These are phyloP conservation scores for Babesia microti DNA, from an alignment of 169 alveolate genomes.

Conservation along the genomic window DNA sequence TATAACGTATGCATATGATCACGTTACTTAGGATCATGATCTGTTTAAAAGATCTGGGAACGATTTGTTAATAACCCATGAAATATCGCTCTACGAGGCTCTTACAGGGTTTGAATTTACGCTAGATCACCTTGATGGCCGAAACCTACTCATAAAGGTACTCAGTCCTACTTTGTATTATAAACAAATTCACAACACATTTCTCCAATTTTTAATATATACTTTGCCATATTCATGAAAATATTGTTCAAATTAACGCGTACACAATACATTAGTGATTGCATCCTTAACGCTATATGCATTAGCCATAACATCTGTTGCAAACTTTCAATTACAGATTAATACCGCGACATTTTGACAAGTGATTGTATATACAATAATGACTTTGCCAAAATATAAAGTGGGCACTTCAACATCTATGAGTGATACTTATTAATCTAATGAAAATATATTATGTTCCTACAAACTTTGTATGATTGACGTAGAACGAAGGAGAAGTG, in stretches of 20 bases:
- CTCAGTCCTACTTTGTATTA: conserved; percentile 19
- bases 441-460: background rate
- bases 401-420: too few species aligned
- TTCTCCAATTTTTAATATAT: conserved; percentile 1
- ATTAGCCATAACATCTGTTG: too few species aligned
- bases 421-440: conserved; percentile 1
- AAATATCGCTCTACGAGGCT: conserved; percentile 84
- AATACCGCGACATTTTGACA: too few species aligned
- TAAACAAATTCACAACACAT: conserved; percentile 5
- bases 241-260: conserved; percentile 13
- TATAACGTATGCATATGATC: too few species aligned
- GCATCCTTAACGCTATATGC: too few species aligned
- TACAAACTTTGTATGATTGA: background rate
- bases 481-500: conserved; percentile 73
- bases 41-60: conserved; percentile 85
- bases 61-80: conserved; percentile 80
- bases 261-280: conserved; percentile 22
- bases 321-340: too few species aligned
- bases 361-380: too few species aligned
- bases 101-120: conserved; percentile 84
- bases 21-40: conserved; percentile 63
- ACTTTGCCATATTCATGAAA: too few species aligned
- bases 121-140: conserved; percentile 88
- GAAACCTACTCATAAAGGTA: conserved; percentile 63
- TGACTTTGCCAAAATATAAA: too few species aligned